Base-by-base conservation (phyloP, 306 rosid genomes). In the Malus sylvestris region DNA sequence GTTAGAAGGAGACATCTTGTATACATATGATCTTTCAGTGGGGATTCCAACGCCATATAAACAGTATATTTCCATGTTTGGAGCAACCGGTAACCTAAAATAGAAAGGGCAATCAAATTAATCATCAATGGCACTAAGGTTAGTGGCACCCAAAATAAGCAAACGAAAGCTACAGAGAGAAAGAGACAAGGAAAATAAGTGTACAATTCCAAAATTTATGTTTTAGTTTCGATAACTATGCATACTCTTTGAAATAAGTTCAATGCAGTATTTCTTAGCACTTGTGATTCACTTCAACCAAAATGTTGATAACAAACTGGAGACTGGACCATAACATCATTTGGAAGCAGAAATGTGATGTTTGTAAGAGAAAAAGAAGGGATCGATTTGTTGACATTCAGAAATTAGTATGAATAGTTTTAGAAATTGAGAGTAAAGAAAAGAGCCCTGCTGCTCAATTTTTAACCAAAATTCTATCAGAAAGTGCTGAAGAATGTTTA, bases 11-110 rank as follows among this genome's bases (percentile, higher is more conserved):
- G 88, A 84, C 14, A 74, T 53, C 79, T 89, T 85, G 82, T 82
- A 79, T 19, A 78, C 73, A 40, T 86, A 77, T 72, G 95, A 81
- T 78, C 88, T 91, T 77, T 93, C 88, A 3, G 89, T 85, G 1
- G 96, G 93, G 82, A 84, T 73, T 74, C 91, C 93, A 42, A 89
- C 92, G 53, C 92, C 97, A 58, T 91, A 91, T 71, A 85, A 78
- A 71, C 92, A 91, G 75, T 89, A 91, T 74, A 93, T 85, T 76
- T 91, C 97, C 93, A 93, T 84, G 33, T 85, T 80, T 25, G 96
- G 90, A 72, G 97, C 98, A 80, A 87, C 27, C 4, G 97, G 93
- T 76, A 88, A 65, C 75, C 97, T 93, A 89, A 76, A 83, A 71
- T 52, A 72, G 40, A 35, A 35, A 35, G 6, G 19, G 74, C 70